A percentile compares a stretch with the other conserved stretches of the same genome.
Conservation (phyloP, 805 yeast genomes). For the Yarrowia osloensis region DNA sequence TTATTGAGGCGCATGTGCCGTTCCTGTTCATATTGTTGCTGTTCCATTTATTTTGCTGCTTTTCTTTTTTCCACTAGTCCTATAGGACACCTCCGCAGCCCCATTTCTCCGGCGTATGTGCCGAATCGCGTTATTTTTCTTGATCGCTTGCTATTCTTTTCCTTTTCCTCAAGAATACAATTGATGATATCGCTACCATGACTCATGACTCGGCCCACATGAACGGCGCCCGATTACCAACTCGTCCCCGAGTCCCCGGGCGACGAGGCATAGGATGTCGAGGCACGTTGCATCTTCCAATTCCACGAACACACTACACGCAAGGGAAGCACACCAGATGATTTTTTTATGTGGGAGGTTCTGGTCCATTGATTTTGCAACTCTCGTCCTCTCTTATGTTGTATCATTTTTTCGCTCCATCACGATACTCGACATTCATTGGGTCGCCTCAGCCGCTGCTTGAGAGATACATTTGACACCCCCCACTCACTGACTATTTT, state of each 20-base stretch:
- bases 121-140: conserved; percentile 20
- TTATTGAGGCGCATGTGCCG: conserved; percentile 28
- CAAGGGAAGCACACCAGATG: neutral
- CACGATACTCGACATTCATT: neutral
- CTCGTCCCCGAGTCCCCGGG: conserved; percentile 7
- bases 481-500: neutral
- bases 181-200: conserved; percentile 26
- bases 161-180: conserved; percentile 26
- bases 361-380: conserved; percentile 7
- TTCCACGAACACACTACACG: neutral
- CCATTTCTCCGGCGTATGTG: conserved; percentile 1
- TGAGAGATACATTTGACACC: neutral
- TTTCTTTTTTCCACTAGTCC: neutral
- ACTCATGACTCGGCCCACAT: conserved; percentile 11
- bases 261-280: conserved; percentile 6
- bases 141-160: conserved; percentile 26
- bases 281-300: conserved; percentile 2
- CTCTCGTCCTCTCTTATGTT: neutral
- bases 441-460: neutral
- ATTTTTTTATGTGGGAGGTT: neutral
- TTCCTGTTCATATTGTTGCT: conserved; percentile 11
- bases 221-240: neutral
- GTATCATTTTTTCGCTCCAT: neutral
- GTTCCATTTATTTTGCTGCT: conserved; percentile 7
- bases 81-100: conserved; percentile 10